Evolutionary conservation across 1,284 basidiomycete species (phyloP).

Genomic region (Puccinia coronata): DNA sequence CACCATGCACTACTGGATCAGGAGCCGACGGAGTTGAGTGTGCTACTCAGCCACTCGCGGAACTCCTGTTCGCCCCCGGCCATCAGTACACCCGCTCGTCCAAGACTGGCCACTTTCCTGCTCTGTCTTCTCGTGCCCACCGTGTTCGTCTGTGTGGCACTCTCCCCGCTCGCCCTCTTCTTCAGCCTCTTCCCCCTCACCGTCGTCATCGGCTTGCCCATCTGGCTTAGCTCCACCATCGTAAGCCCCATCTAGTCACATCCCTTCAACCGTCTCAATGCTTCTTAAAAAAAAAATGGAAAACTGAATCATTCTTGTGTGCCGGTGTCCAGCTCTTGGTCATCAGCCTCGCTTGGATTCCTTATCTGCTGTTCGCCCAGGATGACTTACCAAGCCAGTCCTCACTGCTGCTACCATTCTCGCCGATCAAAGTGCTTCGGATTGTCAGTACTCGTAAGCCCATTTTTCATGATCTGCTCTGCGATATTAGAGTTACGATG

Average conservation of each 20-base stretch:
- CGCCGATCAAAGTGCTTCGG: slow-evolving; percentile 55
- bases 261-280: too few species aligned
- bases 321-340: slow-evolving; percentile 54
- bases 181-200: slow-evolving; percentile 52
- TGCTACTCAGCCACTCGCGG: too few species aligned
- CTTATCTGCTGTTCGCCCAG: slow-evolving; percentile 53
- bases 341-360: slow-evolving; percentile 54
- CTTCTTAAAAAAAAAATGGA: too few species aligned
- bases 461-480: too few species aligned
- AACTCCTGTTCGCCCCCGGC: too few species aligned
- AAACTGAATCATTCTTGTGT: too few species aligned
- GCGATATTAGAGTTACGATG: too few species aligned
- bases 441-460: slow-evolving; percentile 56
- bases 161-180: slow-evolving; percentile 55
- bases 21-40: too few species aligned
- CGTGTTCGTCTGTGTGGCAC: slow-evolving; percentile 56
- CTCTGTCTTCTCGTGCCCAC: slow-evolving; percentile 55
- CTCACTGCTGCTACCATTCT: slow-evolving; percentile 57
- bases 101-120: slow-evolving; percentile 14
- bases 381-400: slow-evolving; percentile 52
- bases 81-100: slow-evolving; percentile 51
- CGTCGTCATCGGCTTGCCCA: slow-evolving; percentile 44
- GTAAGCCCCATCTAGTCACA: too few species aligned
- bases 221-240: slow-evolving; percentile 50
- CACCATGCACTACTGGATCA: too few species aligned